Evolutionary conservation across 257 asterid genomes (phyloP), one percentile per base, ranked within the genome.

Genomic region (Schizonepeta tenuifolia): DNA sequence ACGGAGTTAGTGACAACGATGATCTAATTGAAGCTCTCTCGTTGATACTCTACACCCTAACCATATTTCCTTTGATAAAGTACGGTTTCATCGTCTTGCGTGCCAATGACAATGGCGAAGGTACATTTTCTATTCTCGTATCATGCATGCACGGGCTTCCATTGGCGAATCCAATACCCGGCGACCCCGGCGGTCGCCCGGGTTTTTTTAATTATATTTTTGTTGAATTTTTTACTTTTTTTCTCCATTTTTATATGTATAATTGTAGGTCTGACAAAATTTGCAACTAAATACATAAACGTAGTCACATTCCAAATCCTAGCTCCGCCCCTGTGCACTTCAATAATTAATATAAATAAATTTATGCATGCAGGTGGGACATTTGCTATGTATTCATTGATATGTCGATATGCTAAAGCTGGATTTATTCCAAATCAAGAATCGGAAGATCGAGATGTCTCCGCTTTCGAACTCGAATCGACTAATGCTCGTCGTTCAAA

Each of bases 21-120:
- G 90, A 89, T 24, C 61, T 13, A 10, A 12, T 55, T 24, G 14
- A 17, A 22, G n/a, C 61, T 4, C n/a, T 21, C 35, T 21, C n/a
- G 2, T 24, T 89, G 55, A 89, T 22, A 36, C 10, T 84, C 24
- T 88, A 86, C 72, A 86, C 92, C 9, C 4, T 89, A 53, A 86
- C 89, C 1, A 53, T 89, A 35, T 67, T 89, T 0, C 88, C 90
- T 9, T 67, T 88, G 24, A 33, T 85, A 72, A 88, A 86, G 72
- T 88, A 86, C 9, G 86, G 81, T 40, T 70, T 86, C 71, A 61
- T 89, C 17, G 89, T 86, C 22, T 67, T 85, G 4, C 86, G 64
- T 0, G 96, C 96, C 0, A 89, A 86, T 31, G 92, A 85, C 64
- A 83, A 89, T n/a, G 92, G 89, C 18, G 80, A 86, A 8, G 92